Evolutionary conservation across 2,329 filamentous ascomycete species (phyloP), one percentile per base, ranked within the genome.

Genomic region (Coniochaeta hoffmannii): DNA sequence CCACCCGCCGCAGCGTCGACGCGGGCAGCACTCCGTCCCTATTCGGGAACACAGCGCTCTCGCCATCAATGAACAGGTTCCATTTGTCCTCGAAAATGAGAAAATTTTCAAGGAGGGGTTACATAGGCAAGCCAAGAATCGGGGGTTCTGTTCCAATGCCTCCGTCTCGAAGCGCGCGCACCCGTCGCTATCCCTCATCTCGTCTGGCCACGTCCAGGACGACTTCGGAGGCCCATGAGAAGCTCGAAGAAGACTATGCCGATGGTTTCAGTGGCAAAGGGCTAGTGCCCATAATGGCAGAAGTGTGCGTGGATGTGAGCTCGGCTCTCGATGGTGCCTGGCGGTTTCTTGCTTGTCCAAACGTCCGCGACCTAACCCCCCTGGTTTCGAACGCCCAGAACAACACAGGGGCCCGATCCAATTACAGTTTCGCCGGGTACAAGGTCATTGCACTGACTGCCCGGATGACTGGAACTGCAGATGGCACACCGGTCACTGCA

Each of bases 341-440:
- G 44, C 41, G 3, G 11, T 36, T 2, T 22, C 19, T 30, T 12
- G n/a, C 36, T 19, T 53, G 53, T 12, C 53, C 57, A 24, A 58
- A 68, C 19, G 51, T 66, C 32, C 22, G 14, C 17, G 52, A 50
- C 30, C 41, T 46, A 12, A 14, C 4, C 17, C 36, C 22, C 3
- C 17, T 41, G 17, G 10, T 2, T 22, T n/a, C 22, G 17, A 41
- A 53, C 6, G 56, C 51, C 14, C n/a, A n/a, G n/a, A n/a, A n/a
- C n/a, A n/a, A n/a, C n/a, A n/a, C 1, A 17, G 1, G 36, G 55
- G 19, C 14, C 35, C n/a, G 28, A 6, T 11, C 30, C 17, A 67
- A 67, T 54, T 67, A 67, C 57, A 63, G 62, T 46, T 64, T 68
- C 52, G 11, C 17, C 11, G 24, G 50, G n/a, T 60, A 65, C 58